Percentiles rank a stretch among this genome's conserved stretches.
Evolutionary conservation across 192 early-diverging fungal species (phyloP).

Genomic region (Coemansia biformis): DNA sequence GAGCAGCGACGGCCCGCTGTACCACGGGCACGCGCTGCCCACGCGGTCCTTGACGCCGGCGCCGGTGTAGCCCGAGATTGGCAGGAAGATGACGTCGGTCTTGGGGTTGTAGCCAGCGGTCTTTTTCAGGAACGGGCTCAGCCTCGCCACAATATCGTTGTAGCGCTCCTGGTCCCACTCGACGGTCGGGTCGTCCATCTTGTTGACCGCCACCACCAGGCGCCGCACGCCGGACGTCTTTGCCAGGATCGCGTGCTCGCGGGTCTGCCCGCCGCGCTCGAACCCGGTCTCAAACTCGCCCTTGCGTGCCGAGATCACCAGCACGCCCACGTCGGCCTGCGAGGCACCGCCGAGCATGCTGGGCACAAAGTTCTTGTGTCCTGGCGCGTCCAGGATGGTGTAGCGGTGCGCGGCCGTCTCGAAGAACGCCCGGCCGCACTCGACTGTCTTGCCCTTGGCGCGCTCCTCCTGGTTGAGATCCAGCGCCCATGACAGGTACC

Average conservation of each 20-base stretch:
- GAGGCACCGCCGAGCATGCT: slow-evolving; percentile 96
- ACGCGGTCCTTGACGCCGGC: slow-evolving; percentile 91
- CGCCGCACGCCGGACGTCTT: slow-evolving; percentile 96
- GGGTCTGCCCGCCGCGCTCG: slow-evolving; percentile 96
- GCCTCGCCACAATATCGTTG: slow-evolving; percentile 81
- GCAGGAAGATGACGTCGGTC: slow-evolving; percentile 79
- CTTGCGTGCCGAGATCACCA: slow-evolving; percentile 94
- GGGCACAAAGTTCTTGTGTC: slow-evolving; percentile 97
- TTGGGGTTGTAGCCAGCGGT: slow-evolving; percentile 77
- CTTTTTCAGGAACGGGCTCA: slow-evolving; percentile 89
- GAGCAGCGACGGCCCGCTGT: slow-evolving; percentile 82
- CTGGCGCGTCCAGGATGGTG: slow-evolving; percentile 97
- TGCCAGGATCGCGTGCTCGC: slow-evolving; percentile 94
- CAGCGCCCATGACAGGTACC: slow-evolving; percentile 98
- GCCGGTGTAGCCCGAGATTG: slow-evolving; percentile 95
- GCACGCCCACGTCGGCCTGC: slow-evolving; percentile 92
- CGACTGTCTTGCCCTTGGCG: slow-evolving; percentile 98
- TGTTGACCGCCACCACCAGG: slow-evolving; percentile 93
- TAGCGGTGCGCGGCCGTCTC: slow-evolving; percentile 92
- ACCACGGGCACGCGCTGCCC: slow-evolving; percentile 63
- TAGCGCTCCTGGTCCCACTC: slow-evolving; percentile 87
- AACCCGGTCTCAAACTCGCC: slow-evolving; percentile 99
- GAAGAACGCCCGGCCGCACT: slow-evolving; percentile 97
- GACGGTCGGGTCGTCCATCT: slow-evolving; percentile 99
- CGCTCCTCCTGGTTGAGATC: slow-evolving; percentile 97